Evolutionary conservation across 768 basidiomycete genomes (phyloP), one percentile per base, ranked within the genome.

Genomic region (Antrodiella citrinella): DNA sequence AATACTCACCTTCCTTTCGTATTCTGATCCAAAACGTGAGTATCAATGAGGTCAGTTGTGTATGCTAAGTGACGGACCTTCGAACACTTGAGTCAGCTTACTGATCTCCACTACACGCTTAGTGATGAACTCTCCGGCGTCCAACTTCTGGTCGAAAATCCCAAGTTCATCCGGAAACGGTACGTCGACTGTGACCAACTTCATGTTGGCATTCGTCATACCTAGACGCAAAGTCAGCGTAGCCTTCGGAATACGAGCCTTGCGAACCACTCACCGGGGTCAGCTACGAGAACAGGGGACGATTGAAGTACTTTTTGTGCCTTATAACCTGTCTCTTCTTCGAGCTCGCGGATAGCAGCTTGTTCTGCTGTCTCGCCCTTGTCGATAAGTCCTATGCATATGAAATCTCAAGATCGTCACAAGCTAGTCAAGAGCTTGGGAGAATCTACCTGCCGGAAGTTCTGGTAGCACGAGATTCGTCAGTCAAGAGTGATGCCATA

Each of bases 151-250:
- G 10, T 75, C 68, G 0, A 91, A 91, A 13, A 72, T 73, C 54
- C 84, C 77, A 54, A 95, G 68, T 58, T 76, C 65, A 53, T 79
- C 80, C n/a, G 77, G 71, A 49, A 97, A 70, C 26, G 71, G 64
- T 41, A 91, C 85, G 51, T 76, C 74, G 23, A 94, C 71, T 15
- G 84, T 73, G 44, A 91, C 82, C 19, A 96, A 77, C 59, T 89
- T 84, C 90, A 94, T 94, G 62, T 88, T 95, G 11, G 94, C 88
- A 41, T 82, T 91, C 18, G 90, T 86, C 92, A 98, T 93, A 9
- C 94, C 92, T 89, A 23, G 26, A 25, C 19, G 15, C 7, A 15
- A 22, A 43, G 41, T 43, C 41, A 43, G 19, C 7, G 9, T 18
- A n/a, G 41, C 15, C 2, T 15, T 13, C 40, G 7, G 47, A 47